Evolutionary conservation across 495 filamentous ascomycete genomes (phyloP), one percentile per base, ranked within the genome.

Genomic region (Neurospora sp.): DNA sequence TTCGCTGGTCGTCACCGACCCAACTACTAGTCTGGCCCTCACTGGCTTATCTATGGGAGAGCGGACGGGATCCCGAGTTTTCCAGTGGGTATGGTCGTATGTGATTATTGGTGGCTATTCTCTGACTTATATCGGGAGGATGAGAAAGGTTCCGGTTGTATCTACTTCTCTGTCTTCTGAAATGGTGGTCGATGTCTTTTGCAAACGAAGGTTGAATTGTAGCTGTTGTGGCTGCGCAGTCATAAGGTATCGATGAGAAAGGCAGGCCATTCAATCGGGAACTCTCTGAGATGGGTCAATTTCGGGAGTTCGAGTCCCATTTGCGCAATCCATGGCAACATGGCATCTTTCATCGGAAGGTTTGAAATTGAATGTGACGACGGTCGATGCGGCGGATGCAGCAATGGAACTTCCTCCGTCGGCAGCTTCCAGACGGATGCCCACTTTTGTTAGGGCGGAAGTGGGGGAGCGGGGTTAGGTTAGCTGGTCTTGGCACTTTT

Each of bases 1-100:
- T 83, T 83, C 81, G 68, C 76, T 78, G 73, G 74, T 80, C 72
- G 79, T 80, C 75, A 81, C 77, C 81, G 78, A 84, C 82, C 82
- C 81, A 81, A 83, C 79, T 85, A 84, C 83, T 84, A 77, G 74
- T 31, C 27, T 3, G 27, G 27, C 27, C 27, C 27, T 31, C 27
- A 31, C 3, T 31, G 27, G 27, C 27, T 31, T 31, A 31, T 31
- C 27, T 31, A 31, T 31, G 27, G 27, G 27, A 31, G 27, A 31
- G 27, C 27, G 27, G 27, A 31, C 27, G 27, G 27, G 27, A 31
- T 31, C 27, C 27, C 27, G 27, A 31, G 27, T 31, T 31, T 31
- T 31, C 27, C 27, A 31, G 27, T 31, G 27, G 27, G 27, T 31
- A 31, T 31, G 27, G 27, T 31, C 27, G 27, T 31, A 31, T 31